These are phyloP conservation scores for Arabis hirsuta DNA, from an alignment of 345 rosid species.

Conservation along the genomic window DNA sequence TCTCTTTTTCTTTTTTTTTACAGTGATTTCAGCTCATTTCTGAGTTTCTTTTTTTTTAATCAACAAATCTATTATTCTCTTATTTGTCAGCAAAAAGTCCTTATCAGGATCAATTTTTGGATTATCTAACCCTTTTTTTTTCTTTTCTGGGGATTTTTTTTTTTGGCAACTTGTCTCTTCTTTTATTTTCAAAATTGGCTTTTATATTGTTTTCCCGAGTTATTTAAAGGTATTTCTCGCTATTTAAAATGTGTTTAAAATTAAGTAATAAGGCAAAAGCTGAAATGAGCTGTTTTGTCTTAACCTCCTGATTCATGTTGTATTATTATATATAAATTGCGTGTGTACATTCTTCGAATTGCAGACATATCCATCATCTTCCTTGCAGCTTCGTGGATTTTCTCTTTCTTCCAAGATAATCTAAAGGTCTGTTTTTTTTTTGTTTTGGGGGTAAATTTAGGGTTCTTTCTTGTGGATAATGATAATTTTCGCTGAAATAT, in stretches of 20 bases:
- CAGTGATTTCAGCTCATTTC: conserved; percentile 9
- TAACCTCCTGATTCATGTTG: conserved; percentile 11
- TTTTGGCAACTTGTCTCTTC: not conserved
- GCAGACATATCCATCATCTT: conserved; percentile 31
- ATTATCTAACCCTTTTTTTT: conserved; percentile 6
- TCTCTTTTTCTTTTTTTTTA: conserved; percentile 8
- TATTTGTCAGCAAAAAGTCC: conserved; percentile 33
- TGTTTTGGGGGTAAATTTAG: not conserved
- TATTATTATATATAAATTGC: conserved; percentile 27
- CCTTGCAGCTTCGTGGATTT: conserved; percentile 35
- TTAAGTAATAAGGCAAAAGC: conserved; percentile 14
- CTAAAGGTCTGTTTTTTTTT: conserved; percentile 26
- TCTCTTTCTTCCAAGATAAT: conserved; percentile 17
- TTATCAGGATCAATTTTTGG: conserved; percentile 31
- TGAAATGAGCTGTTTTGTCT: conserved; percentile 37
- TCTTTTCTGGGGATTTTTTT: not conserved
- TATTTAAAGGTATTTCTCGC: conserved; percentile 8
- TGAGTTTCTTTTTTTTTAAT: not conserved
- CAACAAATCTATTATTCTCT: not conserved
- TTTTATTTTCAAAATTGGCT: conserved; percentile 20
- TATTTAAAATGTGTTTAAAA: conserved; percentile 29
- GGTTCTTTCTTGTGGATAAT: conserved; percentile 25
- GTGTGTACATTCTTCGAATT: conserved; percentile 27
- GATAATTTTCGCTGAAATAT: not conserved
- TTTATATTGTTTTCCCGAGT: not conserved